Base-by-base conservation (phyloP, 2,329 filamentous ascomycete genomes). In the Metarhizium sp. region DNA sequence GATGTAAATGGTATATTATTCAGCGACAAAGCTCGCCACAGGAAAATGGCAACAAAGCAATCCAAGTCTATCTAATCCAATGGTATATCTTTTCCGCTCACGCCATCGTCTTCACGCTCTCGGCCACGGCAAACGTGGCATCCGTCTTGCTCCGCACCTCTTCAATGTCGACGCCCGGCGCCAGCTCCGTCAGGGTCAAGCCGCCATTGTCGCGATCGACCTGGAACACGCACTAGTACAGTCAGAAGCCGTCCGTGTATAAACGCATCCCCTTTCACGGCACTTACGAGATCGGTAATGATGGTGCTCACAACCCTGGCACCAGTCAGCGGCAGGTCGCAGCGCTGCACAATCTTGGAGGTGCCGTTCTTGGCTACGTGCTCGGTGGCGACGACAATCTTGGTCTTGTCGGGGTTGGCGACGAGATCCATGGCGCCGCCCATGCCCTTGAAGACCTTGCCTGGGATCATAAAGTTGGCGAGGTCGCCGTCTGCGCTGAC, bases 401-500 rank as follows among this genome's bases (percentile, higher is more conserved):
- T 88, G 60, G 85, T 88, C 63, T 78, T 76, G 61, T 86, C 82
- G 0, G 85, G 85, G 69, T 88, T 87, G 42, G 82, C 84, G 11
- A 88, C 84, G 7, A 88, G 72, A 66, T 88, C 85, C 85, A 88
- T 88, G 18, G 85, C 85, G 32, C 85, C 85, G 58, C 90, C 90
- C 85, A 95, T 94, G 18, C 90, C 90, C 77, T 94, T 94, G 72
- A 91, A 84, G 11, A 90, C 82, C 71, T 92, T 94, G 29, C 90
- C 90, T 0, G 90, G 90, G 59, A 95, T 87, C 86, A 94, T 94
- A 77, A 90, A 95, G 72, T 94, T 94, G 49, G 90, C 90, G 53
- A 95, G 72, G 66, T 95, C 90, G 30, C 90, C 90, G 2, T 80
- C 77, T 0, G 88, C 88, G 60, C 83, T 86, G 25, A 94, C 89